Conservation (phyloP, 2,329 filamentous ascomycete species). For the Trichoderma breve region DNA sequence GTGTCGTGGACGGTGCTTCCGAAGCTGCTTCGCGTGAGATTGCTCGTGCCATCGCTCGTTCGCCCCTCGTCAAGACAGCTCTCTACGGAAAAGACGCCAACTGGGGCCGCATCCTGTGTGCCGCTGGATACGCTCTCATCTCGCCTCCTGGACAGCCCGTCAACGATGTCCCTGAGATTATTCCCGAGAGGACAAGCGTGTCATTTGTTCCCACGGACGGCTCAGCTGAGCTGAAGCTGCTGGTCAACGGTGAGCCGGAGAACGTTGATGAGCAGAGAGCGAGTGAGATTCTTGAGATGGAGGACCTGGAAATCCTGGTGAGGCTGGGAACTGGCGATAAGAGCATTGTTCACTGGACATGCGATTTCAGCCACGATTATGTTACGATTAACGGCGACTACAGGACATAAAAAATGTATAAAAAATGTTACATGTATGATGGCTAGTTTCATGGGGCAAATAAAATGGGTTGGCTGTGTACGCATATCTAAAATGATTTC, state of each 20-base stretch:
- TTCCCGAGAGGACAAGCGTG: constrained; percentile 70
- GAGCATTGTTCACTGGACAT: constrained; percentile 77
- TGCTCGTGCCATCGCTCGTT: constrained; percentile 83
- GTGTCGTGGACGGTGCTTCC: constrained; percentile 69
- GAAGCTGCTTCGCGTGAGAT: constrained; percentile 73
- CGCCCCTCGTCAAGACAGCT: constrained; percentile 93
- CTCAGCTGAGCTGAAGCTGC: constrained; percentile 70
- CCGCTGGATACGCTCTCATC: constrained; percentile 76
- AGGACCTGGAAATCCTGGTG: constrained; percentile 78
- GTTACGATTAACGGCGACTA: constrained; percentile 69
- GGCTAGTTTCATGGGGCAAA: neutral
- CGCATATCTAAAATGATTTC: neutral
- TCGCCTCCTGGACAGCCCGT: constrained; percentile 56
- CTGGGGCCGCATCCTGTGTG: constrained; percentile 96
- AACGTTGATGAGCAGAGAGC: constrained; percentile 73
- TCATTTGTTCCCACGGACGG: constrained; percentile 77
- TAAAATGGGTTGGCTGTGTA: neutral
- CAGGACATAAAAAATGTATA: constrained; percentile 47
- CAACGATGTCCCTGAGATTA: constrained; percentile 61
- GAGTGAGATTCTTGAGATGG: constrained; percentile 71
- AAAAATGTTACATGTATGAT: neutral
- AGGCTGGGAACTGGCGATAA: constrained; percentile 66
- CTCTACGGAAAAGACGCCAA: constrained; percentile 97
- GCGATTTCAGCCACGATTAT: constrained; percentile 83
- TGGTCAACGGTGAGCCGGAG: constrained; percentile 79